These are phyloP conservation scores for Candida peoriensis DNA, from an alignment of 805 yeast genomes.

Conservation along the genomic window DNA sequence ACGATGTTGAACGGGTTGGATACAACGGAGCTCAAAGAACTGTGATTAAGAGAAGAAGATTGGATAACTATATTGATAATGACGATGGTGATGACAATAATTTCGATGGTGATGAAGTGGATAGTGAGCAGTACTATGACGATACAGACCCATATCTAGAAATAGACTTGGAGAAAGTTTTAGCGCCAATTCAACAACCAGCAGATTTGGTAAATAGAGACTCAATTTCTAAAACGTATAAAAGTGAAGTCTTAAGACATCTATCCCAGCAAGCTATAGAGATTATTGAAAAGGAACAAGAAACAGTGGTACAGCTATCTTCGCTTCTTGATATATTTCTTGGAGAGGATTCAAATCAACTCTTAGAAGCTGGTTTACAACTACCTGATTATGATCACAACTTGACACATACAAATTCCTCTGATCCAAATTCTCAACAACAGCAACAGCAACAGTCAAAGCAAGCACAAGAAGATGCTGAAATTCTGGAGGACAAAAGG, in stretches of 20 bases:
- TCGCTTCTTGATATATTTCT: slow-evolving; percentile 71
- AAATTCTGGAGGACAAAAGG: slow-evolving; percentile 22
- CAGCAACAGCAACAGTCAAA: slow-evolving; percentile 18
- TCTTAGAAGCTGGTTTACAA: slow-evolving; percentile 58
- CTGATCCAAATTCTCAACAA: slow-evolving; percentile 3
- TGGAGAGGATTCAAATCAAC: slow-evolving; percentile 78
- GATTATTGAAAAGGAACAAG: slow-evolving; percentile 76
- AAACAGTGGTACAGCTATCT: slow-evolving; percentile 64
- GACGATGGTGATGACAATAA: slow-evolving; percentile 27
- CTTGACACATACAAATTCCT: slow-evolving; percentile 24
- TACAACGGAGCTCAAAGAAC: slow-evolving; percentile 29
- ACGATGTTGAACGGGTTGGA: slow-evolving; percentile 17
- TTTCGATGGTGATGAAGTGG: slow-evolving; percentile 32
- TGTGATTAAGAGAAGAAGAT: slow-evolving; percentile 26
- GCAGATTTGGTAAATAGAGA: slow-evolving; percentile 72
- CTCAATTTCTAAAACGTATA: slow-evolving; percentile 62
- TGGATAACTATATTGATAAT: slow-evolving; percentile 13
- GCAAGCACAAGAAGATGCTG: slow-evolving; percentile 7
- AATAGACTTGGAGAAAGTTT: slow-evolving; percentile 50
- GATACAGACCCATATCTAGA: slow-evolving; percentile 42
- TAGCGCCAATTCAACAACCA: slow-evolving; percentile 78
- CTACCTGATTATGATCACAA: slow-evolving; percentile 70
- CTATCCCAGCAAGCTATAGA: slow-evolving; percentile 73
- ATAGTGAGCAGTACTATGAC: slow-evolving; percentile 2
- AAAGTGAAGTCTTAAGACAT: slow-evolving; percentile 45